Percentiles rank a stretch among this genome's conserved stretches.
Conservation (phyloP, 352 stramenopile species). For the Stramenopiles sp. region DNA sequence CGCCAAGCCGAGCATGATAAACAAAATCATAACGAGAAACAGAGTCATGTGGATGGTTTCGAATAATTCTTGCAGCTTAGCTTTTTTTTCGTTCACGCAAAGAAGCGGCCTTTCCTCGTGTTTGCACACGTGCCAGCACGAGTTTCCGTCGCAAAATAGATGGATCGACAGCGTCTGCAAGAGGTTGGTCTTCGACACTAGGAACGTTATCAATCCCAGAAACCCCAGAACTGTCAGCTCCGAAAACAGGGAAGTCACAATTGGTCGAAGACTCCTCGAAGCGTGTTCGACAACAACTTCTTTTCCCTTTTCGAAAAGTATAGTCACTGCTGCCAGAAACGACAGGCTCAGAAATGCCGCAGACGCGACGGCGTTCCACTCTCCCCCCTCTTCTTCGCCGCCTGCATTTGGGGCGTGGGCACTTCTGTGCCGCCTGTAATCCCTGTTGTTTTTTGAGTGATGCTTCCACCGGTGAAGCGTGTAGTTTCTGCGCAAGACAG, state of each 20-base stretch:
- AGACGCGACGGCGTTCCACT: not conserved
- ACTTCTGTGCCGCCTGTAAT: no score
- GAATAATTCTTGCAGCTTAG: not conserved
- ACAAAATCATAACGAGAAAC: not conserved
- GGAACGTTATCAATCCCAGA: not conserved
- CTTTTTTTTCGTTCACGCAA: not conserved
- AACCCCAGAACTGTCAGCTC: not conserved
- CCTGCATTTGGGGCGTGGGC: no score
- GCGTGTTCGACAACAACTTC: not conserved
- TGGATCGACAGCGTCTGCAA: not conserved
- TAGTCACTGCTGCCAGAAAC: not conserved
- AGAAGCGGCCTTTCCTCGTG: not conserved
- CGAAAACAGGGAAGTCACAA: not conserved
- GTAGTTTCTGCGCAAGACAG: no score
- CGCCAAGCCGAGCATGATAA: not conserved
- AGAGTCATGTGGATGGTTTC: not conserved
- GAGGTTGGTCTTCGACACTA: not conserved
- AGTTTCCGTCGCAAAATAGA: not conserved
- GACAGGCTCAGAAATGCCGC: not conserved
- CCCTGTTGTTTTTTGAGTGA: no score
- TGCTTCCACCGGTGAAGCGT: no score
- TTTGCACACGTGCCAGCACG: not conserved
- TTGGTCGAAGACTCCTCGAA: not conserved
- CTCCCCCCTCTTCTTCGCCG: not conserved
- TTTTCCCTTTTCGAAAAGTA: not conserved